phyloP scores from a whole-genome alignment of 306 rosid species.

The Cucurbita pepo region DNA sequence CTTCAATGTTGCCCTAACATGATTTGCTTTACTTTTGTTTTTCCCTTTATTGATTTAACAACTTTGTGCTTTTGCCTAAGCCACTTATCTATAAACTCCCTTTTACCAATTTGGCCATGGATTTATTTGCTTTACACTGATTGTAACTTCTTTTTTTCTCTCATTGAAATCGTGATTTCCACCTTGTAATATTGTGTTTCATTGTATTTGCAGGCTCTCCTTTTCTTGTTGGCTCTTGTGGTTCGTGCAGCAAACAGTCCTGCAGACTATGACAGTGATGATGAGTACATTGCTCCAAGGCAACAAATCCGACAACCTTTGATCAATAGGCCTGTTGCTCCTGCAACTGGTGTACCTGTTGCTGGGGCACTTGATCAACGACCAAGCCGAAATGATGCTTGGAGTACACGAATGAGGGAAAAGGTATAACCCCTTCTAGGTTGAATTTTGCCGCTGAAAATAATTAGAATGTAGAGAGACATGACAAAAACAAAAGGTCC shows the following conservation, averaged over 20 bases:
- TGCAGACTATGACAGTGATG: constrained; percentile 80
- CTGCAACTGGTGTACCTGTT: constrained; percentile 70
- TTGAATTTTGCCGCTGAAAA: background rate
- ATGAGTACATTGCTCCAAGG: constrained; percentile 61
- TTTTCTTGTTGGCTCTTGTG: constrained; percentile 71
- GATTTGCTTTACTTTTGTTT: background rate
- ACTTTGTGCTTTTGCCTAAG: background rate
- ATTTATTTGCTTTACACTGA: background rate
- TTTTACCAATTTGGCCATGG: background rate
- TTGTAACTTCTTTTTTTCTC: background rate
- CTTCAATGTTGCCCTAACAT: background rate
- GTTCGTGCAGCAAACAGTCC: constrained; percentile 78
- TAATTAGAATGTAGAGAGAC: background rate
- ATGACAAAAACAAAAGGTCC: background rate
- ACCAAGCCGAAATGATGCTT: constrained; percentile 78
- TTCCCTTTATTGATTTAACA: background rate
- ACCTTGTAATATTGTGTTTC: background rate
- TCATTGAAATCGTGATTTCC: background rate
- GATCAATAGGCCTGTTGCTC: constrained; percentile 52
- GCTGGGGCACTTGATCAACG: constrained; percentile 60
- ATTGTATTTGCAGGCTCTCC: constrained; percentile 50
- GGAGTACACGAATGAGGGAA: constrained; percentile 98
- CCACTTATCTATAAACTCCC: background rate
- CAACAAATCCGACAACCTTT: constrained; percentile 74
- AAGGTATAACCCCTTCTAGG: constrained; percentile 38